phyloP scores from a whole-genome alignment of 2,329 filamentous ascomycete genomes.

The Periconia macrospinosa region DNA sequence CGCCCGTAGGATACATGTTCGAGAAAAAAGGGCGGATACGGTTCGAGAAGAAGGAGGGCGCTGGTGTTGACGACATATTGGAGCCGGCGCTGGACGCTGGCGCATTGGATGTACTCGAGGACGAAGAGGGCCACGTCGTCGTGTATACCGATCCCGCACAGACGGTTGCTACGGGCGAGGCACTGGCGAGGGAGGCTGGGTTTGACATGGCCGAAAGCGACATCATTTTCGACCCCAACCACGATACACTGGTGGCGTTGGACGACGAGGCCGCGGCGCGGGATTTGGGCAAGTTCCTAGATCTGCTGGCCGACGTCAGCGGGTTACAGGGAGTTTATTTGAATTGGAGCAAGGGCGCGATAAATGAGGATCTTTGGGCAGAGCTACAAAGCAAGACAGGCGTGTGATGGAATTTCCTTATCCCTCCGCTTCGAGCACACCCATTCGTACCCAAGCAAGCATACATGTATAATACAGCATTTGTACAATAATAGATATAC shows the following conservation, averaged over 20 bases:
- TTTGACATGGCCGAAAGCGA: constrained; percentile 73
- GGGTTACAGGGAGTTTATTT: constrained; percentile 80
- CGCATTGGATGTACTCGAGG: constrained; percentile 70
- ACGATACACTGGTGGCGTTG: constrained; percentile 71
- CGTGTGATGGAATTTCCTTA: constrained; percentile 21
- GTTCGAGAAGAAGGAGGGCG: constrained; percentile 62
- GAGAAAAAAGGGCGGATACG: constrained; percentile 74
- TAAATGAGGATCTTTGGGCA: constrained; percentile 43
- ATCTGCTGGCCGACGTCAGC: constrained; percentile 67
- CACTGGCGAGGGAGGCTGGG: constrained; percentile 63
- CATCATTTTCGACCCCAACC: constrained; percentile 82
- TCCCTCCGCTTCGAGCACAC: neutral
- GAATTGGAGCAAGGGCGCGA: constrained; percentile 57
- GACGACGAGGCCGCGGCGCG: constrained; percentile 60
- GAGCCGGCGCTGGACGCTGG: constrained; percentile 85
- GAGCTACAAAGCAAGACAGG: constrained; percentile 41
- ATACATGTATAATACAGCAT: constrained; percentile 29
- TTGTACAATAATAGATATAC: constrained; percentile 22
- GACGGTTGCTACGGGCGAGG: constrained; percentile 65
- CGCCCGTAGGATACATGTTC: constrained; percentile 83
- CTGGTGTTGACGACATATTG: constrained; percentile 70
- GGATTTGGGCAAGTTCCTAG: constrained; percentile 62
- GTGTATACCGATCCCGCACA: constrained; percentile 70
- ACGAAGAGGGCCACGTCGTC: constrained; percentile 70
- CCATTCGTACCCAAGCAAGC: neutral